phyloP scores from a whole-genome alignment of 169 alveolate genomes.

The Cryptosporidium andersoni region DNA sequence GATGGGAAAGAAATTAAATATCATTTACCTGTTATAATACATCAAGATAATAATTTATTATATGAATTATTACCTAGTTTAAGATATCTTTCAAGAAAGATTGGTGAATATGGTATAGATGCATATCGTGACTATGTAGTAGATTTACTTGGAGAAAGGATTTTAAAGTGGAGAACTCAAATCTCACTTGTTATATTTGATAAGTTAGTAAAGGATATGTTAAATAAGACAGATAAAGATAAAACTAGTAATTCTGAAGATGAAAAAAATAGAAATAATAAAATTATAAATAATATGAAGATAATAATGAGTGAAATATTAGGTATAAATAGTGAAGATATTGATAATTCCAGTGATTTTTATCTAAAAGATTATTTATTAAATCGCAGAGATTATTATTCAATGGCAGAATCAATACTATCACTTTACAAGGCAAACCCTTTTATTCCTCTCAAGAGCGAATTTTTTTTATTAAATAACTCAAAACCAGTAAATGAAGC shows the following conservation, averaged over 20 bases:
- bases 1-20: constrained; percentile 1
- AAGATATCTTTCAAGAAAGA: constrained; percentile 49
- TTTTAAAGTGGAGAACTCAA: constrained; percentile 48
- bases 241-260: neutral
- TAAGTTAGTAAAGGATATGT: constrained; percentile 12
- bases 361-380: constrained; percentile 10
- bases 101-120: constrained; percentile 69
- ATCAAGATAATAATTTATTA: constrained; percentile 23
- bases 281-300: constrained; percentile 4
- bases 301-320: neutral
- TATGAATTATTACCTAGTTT: constrained; percentile 43
- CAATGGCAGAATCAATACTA: constrained; percentile 18
- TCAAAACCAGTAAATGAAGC: neutral
- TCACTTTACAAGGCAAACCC: constrained; percentile 20
- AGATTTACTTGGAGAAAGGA: constrained; percentile 25
- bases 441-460: constrained; percentile 51
- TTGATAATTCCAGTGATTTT: neutral
- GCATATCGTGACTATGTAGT: constrained; percentile 47
- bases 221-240: constrained; percentile 15
- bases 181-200: constrained; percentile 49
- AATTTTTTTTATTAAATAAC: neutral
- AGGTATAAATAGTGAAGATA: neutral
- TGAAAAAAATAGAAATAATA: constrained; percentile 11
- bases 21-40: constrained; percentile 39
- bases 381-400: constrained; percentile 20